Evolutionary conservation across 768 basidiomycete genomes (phyloP).

Genomic region (Collybiopsis confluens): DNA sequence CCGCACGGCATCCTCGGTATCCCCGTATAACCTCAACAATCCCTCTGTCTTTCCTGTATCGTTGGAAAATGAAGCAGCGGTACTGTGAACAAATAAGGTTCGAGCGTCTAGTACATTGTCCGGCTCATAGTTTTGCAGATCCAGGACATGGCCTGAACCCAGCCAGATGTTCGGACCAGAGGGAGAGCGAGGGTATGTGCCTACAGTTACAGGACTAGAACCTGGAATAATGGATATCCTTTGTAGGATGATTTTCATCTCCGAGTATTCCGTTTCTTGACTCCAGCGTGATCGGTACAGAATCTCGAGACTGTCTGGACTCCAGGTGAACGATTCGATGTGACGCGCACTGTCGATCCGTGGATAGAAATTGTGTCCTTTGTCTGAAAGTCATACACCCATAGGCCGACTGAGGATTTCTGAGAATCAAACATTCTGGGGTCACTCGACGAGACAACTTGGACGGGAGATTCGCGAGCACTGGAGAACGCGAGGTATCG

Average conservation of each 20-base stretch:
- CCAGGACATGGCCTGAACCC: conserved; percentile 22
- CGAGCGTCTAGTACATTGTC: conserved; percentile 27
- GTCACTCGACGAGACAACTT: conserved; percentile 17
- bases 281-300: conserved; percentile 27
- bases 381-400: conserved; percentile 22
- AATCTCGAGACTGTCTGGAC: conserved; percentile 24
- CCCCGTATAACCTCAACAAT: conserved; percentile 22
- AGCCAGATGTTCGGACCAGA: conserved; percentile 27
- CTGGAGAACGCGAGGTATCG: conserved; percentile 24
- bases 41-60: background rate
- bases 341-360: conserved; percentile 15
- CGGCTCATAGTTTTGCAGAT: conserved; percentile 26
- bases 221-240: conserved; percentile 17
- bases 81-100: conserved; percentile 21
- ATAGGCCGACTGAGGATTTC: conserved; percentile 18
- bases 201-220: conserved; percentile 16
- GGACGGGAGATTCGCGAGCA: conserved; percentile 14
- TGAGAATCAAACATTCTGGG: conserved; percentile 23
- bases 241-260: conserved; percentile 25
- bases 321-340: conserved; percentile 29
- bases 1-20: conserved; percentile 26
- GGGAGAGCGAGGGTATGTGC: conserved; percentile 28
- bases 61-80: background rate
- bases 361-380: conserved; percentile 15
- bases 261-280: conserved; percentile 23